A percentile compares a stretch with the other conserved stretches of the same genome.
Conservation (phyloP, 345 rosid genomes). For the Rhodamnia argentea region DNA sequence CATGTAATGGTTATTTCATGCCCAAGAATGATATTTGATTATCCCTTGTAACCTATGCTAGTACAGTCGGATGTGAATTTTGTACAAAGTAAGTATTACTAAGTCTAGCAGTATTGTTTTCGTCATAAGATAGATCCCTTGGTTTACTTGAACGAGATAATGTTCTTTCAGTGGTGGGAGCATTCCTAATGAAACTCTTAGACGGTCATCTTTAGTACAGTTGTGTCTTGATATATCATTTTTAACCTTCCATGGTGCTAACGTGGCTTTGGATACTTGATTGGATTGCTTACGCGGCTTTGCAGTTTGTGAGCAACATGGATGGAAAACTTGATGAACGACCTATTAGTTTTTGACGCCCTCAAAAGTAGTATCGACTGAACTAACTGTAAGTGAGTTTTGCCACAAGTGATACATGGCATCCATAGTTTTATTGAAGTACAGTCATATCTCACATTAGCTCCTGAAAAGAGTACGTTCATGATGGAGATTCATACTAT, state of each 20-base stretch:
- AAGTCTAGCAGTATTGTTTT: neutral
- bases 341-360: slow-evolving; percentile 75
- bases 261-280: neutral
- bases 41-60: neutral
- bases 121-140: neutral
- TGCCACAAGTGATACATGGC: neutral
- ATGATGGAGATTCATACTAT: no score
- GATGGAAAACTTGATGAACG: slow-evolving; percentile 88
- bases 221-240: neutral
- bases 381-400: slow-evolving; percentile 67
- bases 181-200: neutral
- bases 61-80: neutral
- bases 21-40: neutral
- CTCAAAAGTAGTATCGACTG: slow-evolving; percentile 83
- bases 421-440: neutral
- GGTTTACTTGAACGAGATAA: neutral
- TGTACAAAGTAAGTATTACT: neutral
- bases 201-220: neutral
- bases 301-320: slow-evolving; percentile 57
- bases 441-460: neutral
- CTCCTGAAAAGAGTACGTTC: no score
- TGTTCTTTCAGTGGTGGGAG: neutral
- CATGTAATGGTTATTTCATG: neutral
- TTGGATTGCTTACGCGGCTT: slow-evolving; percentile 24
- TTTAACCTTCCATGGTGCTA: neutral